Evolutionary conservation across 768 basidiomycete species (phyloP).

Genomic region (Symmetrospora coprosmae): DNA sequence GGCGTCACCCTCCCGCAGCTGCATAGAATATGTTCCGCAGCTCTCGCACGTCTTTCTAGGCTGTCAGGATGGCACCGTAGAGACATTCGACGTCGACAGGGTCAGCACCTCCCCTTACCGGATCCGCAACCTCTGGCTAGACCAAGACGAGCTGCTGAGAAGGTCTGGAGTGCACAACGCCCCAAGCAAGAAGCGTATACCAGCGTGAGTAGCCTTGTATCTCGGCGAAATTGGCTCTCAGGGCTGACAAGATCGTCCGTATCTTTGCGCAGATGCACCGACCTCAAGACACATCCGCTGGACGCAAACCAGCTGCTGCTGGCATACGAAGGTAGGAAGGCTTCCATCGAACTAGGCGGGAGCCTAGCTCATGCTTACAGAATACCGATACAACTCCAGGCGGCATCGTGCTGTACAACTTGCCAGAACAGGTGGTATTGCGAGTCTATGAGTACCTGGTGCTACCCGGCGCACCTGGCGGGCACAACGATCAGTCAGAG

Average conservation of each 20-base stretch:
- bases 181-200: slow-evolving; percentile 32
- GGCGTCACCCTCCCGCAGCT: slow-evolving; percentile 42
- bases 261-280: slow-evolving; percentile 20
- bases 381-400: slow-evolving; percentile 34
- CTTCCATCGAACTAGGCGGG: too few species aligned
- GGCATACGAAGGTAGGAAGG: slow-evolving; percentile 32
- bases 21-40: slow-evolving; percentile 51
- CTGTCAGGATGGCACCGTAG: slow-evolving; percentile 48
- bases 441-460: slow-evolving; percentile 56
- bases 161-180: slow-evolving; percentile 37
- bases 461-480: slow-evolving; percentile 70
- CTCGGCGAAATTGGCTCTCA: not conserved
- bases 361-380: slow-evolving; percentile 42
- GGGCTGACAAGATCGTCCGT: not conserved
- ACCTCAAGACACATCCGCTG: slow-evolving; percentile 29
- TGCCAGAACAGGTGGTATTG: slow-evolving; percentile 36
- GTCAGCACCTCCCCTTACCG: slow-evolving; percentile 52
- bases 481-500: slow-evolving; percentile 47
- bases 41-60: slow-evolving; percentile 58
- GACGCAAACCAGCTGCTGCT: slow-evolving; percentile 32
- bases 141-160: slow-evolving; percentile 51
- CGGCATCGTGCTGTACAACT: slow-evolving; percentile 40
- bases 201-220: not conserved
- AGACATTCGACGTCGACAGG: slow-evolving; percentile 62
- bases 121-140: slow-evolving; percentile 61